These are phyloP conservation scores for Collybia nuda DNA, from an alignment of 768 basidiomycete genomes.

Conservation along the genomic window DNA sequence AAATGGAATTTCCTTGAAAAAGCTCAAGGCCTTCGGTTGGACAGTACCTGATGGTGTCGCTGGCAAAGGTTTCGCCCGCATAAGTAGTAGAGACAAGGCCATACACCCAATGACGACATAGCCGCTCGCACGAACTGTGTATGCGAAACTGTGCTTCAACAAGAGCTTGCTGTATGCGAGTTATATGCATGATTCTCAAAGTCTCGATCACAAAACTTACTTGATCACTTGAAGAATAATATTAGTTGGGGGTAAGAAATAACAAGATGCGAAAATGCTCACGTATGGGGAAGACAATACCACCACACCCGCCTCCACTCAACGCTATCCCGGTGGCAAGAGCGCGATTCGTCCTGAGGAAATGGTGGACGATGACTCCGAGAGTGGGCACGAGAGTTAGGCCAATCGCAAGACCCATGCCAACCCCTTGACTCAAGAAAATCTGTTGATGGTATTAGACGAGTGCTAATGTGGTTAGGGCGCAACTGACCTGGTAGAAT, in stretches of 20 bases:
- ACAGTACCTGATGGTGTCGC: not conserved
- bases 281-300: conserved; percentile 30
- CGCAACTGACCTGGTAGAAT: conserved; percentile 27
- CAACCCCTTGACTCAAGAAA: conserved; percentile 20
- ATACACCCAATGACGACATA: conserved; percentile 24
- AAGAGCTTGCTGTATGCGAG: conserved; percentile 14
- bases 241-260: not conserved
- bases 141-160: conserved; percentile 22
- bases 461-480: not conserved
- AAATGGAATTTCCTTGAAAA: conserved; percentile 30
- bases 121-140: conserved; percentile 27
- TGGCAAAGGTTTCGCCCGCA: conserved; percentile 17
- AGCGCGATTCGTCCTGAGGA: conserved; percentile 30
- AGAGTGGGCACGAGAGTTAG: conserved; percentile 39
- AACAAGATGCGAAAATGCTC: conserved; percentile 20
- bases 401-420: conserved; percentile 38
- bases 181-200: too few relatives aligned
- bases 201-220: too few relatives aligned
- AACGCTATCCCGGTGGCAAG: conserved; percentile 44
- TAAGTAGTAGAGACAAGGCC: conserved; percentile 24
- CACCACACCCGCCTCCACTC: conserved; percentile 32
- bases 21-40: conserved; percentile 23
- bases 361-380: conserved; percentile 43
- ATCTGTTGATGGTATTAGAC: conserved; percentile 9
- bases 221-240: conserved; percentile 1